Conservation (phyloP, 805 yeast genomes). For the Metschnikowia cerradonensis region DNA sequence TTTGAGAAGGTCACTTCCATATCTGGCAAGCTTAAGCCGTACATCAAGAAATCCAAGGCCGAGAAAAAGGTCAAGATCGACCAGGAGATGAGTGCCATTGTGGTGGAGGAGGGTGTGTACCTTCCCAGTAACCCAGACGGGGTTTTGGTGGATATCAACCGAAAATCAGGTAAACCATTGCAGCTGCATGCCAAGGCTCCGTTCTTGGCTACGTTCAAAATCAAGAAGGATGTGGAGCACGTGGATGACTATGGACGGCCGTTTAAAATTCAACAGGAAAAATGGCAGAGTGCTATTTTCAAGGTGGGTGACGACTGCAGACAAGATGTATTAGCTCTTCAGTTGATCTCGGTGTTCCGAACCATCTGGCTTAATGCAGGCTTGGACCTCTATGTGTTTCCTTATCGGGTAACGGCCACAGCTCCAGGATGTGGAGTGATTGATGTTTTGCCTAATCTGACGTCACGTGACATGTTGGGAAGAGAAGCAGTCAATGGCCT, state of each 20-base stretch:
- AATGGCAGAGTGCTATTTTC: constrained; percentile 94
- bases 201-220: constrained; percentile 91
- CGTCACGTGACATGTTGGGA: constrained; percentile 96
- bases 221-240: constrained; percentile 54
- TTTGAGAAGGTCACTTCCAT: constrained; percentile 89
- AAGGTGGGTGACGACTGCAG: constrained; percentile 99
- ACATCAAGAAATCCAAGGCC: constrained; percentile 87
- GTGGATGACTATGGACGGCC: constrained; percentile 37
- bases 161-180: constrained; percentile 88
- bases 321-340: constrained; percentile 93
- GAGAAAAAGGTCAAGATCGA: constrained; percentile 96
- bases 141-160: constrained; percentile 81
- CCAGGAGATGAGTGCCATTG: constrained; percentile 83
- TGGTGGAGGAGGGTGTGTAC: constrained; percentile 77
- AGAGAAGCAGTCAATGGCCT: constrained; percentile 97
- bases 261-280: constrained; percentile 46
- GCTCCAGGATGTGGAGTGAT: constrained; percentile 99
- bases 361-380: constrained; percentile 88
- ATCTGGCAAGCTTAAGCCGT: constrained; percentile 93
- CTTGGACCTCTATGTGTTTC: constrained; percentile 85
- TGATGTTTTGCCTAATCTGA: constrained; percentile 93
- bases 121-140: constrained; percentile 97
- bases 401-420: constrained; percentile 94
- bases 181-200: constrained; percentile 99
- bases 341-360: constrained; percentile 84